Conservation (phyloP, 345 rosid species). For the thale cress (Arabidopsis thaliana) region DNA sequence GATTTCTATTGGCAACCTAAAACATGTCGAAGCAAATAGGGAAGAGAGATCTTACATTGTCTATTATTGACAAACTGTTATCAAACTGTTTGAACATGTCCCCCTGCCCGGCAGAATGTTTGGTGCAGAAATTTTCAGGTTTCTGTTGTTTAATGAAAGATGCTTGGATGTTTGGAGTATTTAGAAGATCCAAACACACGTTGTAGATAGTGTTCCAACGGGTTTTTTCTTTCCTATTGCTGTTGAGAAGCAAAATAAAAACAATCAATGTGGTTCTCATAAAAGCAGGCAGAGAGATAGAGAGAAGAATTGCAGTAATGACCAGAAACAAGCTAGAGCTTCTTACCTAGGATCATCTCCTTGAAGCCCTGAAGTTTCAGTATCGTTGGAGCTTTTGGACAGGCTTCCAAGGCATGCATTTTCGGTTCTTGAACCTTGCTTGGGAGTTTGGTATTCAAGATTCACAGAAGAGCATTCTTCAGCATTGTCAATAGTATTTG, state of each 20-base stretch:
- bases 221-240: slow-evolving; percentile 49
- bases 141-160: slow-evolving; percentile 41
- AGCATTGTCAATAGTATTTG: slow-evolving; percentile 39
- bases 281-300: neutral
- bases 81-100: slow-evolving; percentile 60
- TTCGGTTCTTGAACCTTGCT: slow-evolving; percentile 39
- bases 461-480: slow-evolving; percentile 40
- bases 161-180: slow-evolving; percentile 60
- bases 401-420: slow-evolving; percentile 47
- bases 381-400: slow-evolving; percentile 48
- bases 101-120: slow-evolving; percentile 44
- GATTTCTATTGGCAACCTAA: slow-evolving; percentile 8
- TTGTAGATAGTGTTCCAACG: slow-evolving; percentile 74
- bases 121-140: slow-evolving; percentile 33
- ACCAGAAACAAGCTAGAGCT: slow-evolving; percentile 25
- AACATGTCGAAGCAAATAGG: neutral
- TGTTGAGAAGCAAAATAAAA: slow-evolving; percentile 33
- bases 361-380: slow-evolving; percentile 45
- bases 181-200: slow-evolving; percentile 62
- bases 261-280: slow-evolving; percentile 34
- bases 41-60: slow-evolving; percentile 51
- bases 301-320: slow-evolving; percentile 29
- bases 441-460: slow-evolving; percentile 61
- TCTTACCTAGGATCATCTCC: slow-evolving; percentile 46
- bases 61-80: slow-evolving; percentile 56